Conservation (phyloP, 2,329 filamentous ascomycete genomes). For the Exophiala sideris region DNA sequence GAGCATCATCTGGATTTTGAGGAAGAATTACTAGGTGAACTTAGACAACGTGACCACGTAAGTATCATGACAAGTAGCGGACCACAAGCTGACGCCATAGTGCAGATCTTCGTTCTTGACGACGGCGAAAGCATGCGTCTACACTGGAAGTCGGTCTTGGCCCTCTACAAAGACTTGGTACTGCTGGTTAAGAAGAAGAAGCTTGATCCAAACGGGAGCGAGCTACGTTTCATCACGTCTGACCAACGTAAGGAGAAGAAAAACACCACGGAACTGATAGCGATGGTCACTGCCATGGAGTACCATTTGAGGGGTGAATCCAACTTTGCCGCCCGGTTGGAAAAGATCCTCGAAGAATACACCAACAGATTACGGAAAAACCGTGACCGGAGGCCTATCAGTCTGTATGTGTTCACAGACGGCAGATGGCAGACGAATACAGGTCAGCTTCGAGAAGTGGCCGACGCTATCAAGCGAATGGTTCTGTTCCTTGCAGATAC, state of each 20-base stretch:
- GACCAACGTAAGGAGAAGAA: slow-evolving; percentile 20
- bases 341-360: slow-evolving; percentile 11
- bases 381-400: neutral
- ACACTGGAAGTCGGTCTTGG: slow-evolving; percentile 1
- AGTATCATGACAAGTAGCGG: neutral
- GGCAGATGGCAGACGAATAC: slow-evolving; percentile 5
- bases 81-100: no score
- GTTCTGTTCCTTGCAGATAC: slow-evolving; percentile 1
- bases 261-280: slow-evolving; percentile 4
- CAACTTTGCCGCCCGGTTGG: slow-evolving; percentile 10
- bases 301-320: slow-evolving; percentile 1
- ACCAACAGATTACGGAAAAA: slow-evolving; percentile 1
- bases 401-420: slow-evolving; percentile 13
- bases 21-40: slow-evolving; percentile 16
- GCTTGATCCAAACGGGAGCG: slow-evolving; percentile 9
- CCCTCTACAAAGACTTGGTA: neutral
- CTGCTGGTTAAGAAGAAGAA: slow-evolving; percentile 14
- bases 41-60: slow-evolving; percentile 32
- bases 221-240: slow-evolving; percentile 25
- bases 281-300: slow-evolving; percentile 3
- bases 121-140: slow-evolving; percentile 29
- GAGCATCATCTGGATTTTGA: neutral
- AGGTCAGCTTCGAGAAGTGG: neutral
- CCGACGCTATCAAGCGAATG: neutral
- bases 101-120: slow-evolving; percentile 33